Evolutionary conservation across 2,329 filamentous ascomycete genomes (phyloP), one percentile per base, ranked within the genome.

Genomic region (Aspergillus ruber): DNA sequence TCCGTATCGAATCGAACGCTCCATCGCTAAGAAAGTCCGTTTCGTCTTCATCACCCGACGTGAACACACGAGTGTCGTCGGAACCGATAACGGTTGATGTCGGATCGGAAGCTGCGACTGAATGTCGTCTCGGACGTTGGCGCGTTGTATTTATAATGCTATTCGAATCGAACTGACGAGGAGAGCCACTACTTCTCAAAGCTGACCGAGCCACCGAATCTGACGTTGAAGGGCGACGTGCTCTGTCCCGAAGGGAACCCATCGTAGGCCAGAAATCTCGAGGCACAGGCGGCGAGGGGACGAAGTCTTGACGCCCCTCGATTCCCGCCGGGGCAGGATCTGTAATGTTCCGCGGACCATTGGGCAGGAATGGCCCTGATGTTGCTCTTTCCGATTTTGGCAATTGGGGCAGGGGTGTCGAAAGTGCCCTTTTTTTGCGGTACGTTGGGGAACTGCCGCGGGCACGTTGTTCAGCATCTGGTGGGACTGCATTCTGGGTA

Each of bases 1-100:
- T 84, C 49, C 78, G 79, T 49, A 83, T 69, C 43, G 81, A 84
- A 64, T 84, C 81, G 66, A 79, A 84, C 13, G 77, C 73, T 20
- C 77, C 81, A 53, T 84, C 81, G 55, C 79, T 83, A 56, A 79
- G 74, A 52, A 79, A 73, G 55, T 83, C 81, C 42, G 75, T 75
- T 51, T 82, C 82, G 56, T 82, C 79, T 54, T 82, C 81, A 51
- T 83, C 80, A 25, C 75, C 72, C 18, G 78, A 81, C 36, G 75
- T 75, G 52, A 80, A 72, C 25, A 76, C 71, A 47, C 77, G 74
- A 52, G 75, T 75, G 56, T 83, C 81, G 57, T 84, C 81, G 23
- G 81, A 84, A 15, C 78, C 80, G 45, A 80, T 72, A 38, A 80
- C 69, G 45, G 78, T 81, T 27, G 80, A 83, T 25, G 78, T 72